Conservation (phyloP, 2,329 filamentous ascomycete species). For the Cercospora sojina region DNA sequence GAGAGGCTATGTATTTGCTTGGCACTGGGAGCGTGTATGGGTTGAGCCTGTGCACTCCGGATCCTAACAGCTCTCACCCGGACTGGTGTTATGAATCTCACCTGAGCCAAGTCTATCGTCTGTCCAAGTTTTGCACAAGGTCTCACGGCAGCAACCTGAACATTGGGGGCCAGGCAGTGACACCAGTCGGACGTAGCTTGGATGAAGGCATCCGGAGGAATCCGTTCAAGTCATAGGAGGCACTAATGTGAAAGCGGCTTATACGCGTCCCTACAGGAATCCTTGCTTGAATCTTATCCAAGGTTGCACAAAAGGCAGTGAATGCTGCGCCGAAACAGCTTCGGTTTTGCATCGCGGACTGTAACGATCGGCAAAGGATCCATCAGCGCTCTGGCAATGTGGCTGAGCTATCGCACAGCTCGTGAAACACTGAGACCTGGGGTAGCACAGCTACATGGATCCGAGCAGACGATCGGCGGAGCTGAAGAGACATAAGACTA, state of each 20-base stretch:
- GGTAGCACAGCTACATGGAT: not conserved
- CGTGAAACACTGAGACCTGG: not conserved
- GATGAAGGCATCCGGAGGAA: not conserved
- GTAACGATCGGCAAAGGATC: not conserved
- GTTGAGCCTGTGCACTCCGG: not conserved
- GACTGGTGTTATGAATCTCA: not conserved
- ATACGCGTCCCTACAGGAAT: not conserved
- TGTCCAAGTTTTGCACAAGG: not conserved
- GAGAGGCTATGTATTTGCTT: not conserved
- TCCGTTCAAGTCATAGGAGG: not conserved
- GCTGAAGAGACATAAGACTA: not conserved
- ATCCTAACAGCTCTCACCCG: not conserved
- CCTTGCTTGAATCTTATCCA: not conserved
- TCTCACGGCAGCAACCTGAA: not conserved
- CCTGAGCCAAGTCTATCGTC: not conserved
- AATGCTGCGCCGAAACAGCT: not conserved
- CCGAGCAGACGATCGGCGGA: not conserved
- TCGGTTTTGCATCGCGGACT: not conserved
- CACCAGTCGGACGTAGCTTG: not conserved
- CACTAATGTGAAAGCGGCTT: not conserved
- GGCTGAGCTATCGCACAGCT: not conserved
- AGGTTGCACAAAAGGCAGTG: not conserved
- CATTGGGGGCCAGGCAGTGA: not conserved
- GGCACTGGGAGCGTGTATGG: not conserved
- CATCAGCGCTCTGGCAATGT: not conserved